Evolutionary conservation across 192 early-diverging fungal genomes (phyloP), one percentile per base, ranked within the genome.

Genomic region (Pilaira anomala): DNA sequence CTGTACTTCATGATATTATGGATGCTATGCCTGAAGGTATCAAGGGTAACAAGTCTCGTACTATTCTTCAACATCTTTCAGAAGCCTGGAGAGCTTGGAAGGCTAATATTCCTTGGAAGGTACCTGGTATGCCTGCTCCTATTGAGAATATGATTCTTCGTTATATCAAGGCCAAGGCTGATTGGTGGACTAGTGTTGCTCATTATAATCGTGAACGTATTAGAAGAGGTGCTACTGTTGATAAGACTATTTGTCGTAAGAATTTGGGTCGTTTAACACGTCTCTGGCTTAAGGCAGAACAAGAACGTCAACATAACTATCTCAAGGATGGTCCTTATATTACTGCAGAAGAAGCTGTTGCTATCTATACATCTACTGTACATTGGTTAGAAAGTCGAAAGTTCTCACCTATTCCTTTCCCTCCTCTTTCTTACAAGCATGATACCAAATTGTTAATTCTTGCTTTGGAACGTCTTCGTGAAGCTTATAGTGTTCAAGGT

Each of bases 11-110:
- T 79, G 97, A 99, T 66, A 99, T 99, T 65, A 77, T 96, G 48
- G 97, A 99, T 73, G 95, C 98, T 93, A 99, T 99, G 94, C 97
- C 97, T 19, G 95, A 96, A 79, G 95, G 94, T 21, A 95, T 99
- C 67, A 94, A 93, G 77, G 90, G 87, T 33, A 98, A 94, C 80
- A 99, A 99, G 77, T 91, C 92, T 55, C 84, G 92, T 56, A 94
- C 93, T 2, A 94, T 99, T 63, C 73, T 99, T 62, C 95, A 97
- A 78, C 97, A 99, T 69, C 79, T 99, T 60, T 87, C 84, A 48
- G 96, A 99, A 83, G 91, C 94, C 0, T 97, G 96, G 96, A 80
- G 92, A 51, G 66, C 71, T 73, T 97, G 93, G 91, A 99, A 99
- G 80, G 95, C 97, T 28, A 99, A 99, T 74, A 96, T 97, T 66